phyloP scores from a whole-genome alignment of 768 basidiomycete genomes.

The Boletus rubropictus region DNA sequence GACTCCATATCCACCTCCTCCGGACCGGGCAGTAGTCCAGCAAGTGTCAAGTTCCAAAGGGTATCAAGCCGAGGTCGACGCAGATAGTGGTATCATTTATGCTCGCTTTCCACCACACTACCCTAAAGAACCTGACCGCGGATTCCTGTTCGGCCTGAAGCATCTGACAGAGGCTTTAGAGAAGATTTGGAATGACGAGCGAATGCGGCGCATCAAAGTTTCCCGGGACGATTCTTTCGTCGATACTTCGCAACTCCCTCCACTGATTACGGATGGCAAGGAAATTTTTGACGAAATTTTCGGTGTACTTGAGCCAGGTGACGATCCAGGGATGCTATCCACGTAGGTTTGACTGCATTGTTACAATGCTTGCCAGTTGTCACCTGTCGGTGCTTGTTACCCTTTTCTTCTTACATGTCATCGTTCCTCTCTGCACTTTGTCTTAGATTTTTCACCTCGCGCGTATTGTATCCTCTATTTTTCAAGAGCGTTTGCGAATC shows the following conservation, averaged over 20 bases:
- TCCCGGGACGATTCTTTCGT: constrained; percentile 51
- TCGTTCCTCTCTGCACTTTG: neutral
- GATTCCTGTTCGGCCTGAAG: constrained; percentile 88
- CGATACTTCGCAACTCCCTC: constrained; percentile 49
- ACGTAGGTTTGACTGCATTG: constrained; percentile 36
- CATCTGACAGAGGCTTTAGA: constrained; percentile 72
- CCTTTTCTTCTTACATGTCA: neutral
- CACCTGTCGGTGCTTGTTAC: neutral
- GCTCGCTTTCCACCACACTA: constrained; percentile 95
- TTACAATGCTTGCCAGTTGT: neutral
- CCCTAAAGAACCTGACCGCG: constrained; percentile 83
- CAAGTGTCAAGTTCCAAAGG: constrained; percentile 61
- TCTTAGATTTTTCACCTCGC: constrained; percentile 13
- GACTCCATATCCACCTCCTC: constrained; percentile 53
- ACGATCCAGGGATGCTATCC: constrained; percentile 74
- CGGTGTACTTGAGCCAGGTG: constrained; percentile 39
- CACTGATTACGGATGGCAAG: constrained; percentile 65
- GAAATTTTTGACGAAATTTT: constrained; percentile 79
- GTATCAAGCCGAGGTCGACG: constrained; percentile 78
- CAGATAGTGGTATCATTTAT: constrained; percentile 74
- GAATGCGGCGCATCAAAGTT: constrained; percentile 59
- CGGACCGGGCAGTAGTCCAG: constrained; percentile 34
- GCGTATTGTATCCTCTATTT: constrained; percentile 10
- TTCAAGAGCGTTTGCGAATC: neutral
- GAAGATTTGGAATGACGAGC: constrained; percentile 84